These are phyloP conservation scores for Aspergillus melleus DNA, from an alignment of 2,329 filamentous ascomycete species.

Conservation along the genomic window DNA sequence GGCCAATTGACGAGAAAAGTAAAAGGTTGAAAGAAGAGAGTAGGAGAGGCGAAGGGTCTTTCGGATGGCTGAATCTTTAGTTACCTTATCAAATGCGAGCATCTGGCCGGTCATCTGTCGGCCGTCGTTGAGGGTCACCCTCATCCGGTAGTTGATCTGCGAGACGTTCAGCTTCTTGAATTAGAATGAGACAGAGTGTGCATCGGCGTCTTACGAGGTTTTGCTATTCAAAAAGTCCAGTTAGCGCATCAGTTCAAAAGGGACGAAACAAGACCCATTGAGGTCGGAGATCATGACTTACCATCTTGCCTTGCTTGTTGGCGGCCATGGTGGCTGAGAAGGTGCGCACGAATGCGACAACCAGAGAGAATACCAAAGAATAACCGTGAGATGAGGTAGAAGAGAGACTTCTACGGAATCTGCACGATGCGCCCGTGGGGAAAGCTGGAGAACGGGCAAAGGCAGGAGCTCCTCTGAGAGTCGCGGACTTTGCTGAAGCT, in stretches of 20 bases:
- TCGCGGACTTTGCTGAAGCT: conserved; percentile 11
- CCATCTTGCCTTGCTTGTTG: conserved; percentile 99
- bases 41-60: neutral
- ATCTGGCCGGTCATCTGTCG: conserved; percentile 97
- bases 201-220: conserved; percentile 57
- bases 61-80: neutral
- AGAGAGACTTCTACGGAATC: conserved; percentile 21
- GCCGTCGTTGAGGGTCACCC: conserved; percentile 90
- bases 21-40: neutral
- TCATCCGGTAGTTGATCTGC: conserved; percentile 99
- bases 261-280: conserved; percentile 9
- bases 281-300: conserved; percentile 54
- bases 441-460: conserved; percentile 3
- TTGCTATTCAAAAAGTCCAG: conserved; percentile 52
- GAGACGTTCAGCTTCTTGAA: conserved; percentile 47
- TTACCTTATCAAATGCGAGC: conserved; percentile 96
- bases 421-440: conserved; percentile 13
- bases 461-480: conserved; percentile 17
- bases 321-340: conserved; percentile 52
- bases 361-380: conserved; percentile 26
- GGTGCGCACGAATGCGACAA: conserved; percentile 51
- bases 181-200: neutral
- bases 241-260: conserved; percentile 52
- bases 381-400: conserved; percentile 20
- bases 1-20: neutral